Base-by-base conservation (phyloP, 2,329 filamentous ascomycete species). In the Xylariaceae sp. region DNA sequence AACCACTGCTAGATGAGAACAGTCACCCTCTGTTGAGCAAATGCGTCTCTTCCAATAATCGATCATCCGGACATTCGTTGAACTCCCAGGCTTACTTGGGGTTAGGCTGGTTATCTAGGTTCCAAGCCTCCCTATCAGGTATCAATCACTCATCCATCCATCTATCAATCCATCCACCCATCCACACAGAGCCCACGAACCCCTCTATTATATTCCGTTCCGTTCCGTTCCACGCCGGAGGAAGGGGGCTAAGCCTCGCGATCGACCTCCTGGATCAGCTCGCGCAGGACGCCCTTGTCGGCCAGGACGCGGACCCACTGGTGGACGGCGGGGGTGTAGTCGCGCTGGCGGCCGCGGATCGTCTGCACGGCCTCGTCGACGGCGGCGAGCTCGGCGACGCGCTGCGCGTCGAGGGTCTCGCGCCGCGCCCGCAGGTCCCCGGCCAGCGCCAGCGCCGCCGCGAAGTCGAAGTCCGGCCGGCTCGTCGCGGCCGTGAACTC, bases 251-350 rank as follows among this genome's bases (percentile, higher is more conserved):
- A 21, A 20, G 7, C 20, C 41, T 52, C 43, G 16, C 43, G 23
- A 2, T 63, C 60, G 44, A 57, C 50, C 44, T 67, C 61, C 20
- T 52, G 52, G 4, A 70, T 65, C 44, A 69, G 23, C 37, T 78
- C 73, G 62, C 78, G 74, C 53, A 95, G 71, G 1, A 84, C 74
- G 1, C 84, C 85, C 65, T 88, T 87, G 56, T 86, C 84, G 1
- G 88, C 88, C 54, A 96, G 78, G 59, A 82, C 83, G 61, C 81
- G 81, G 44, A 93, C 73, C 86, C 90, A 93, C 40, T 74, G 77
- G 64, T 89, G 85, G 20, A 93, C 79, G 0, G 86, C 83, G 0
- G 85, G 84, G 0, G 84, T 86, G 67, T 89, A 90, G 67, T 96
- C 89, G 66, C 85, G 81, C 65, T 82, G 81, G 2, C 86, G 77